Evolutionary conservation across 2,329 filamentous ascomycete species (phyloP).

Genomic region (Penicillium rolfsii): DNA sequence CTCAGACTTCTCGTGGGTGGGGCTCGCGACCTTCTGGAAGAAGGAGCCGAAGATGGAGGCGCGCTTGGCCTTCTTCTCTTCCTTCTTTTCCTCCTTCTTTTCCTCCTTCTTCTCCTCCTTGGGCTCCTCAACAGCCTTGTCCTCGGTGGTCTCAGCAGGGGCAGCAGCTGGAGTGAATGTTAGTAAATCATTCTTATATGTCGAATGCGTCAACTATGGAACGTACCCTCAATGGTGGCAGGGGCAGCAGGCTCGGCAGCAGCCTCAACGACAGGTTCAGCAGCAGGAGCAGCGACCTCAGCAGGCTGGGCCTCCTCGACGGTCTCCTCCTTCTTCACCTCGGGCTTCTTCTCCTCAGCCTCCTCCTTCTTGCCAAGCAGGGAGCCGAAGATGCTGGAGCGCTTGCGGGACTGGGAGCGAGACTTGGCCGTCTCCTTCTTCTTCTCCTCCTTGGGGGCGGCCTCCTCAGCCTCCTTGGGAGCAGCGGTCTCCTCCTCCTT

Average conservation of each 20-base stretch:
- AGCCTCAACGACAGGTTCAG: slow-evolving; percentile 13
- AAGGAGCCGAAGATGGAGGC: slow-evolving; percentile 80
- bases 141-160: slow-evolving; percentile 58
- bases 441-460: slow-evolving; percentile 32
- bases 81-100: slow-evolving; percentile 43
- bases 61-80: slow-evolving; percentile 70
- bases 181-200: slow-evolving; percentile 29
- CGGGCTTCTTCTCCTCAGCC: slow-evolving; percentile 46
- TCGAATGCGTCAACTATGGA: background rate
- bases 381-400: slow-evolving; percentile 60
- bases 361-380: slow-evolving; percentile 66
- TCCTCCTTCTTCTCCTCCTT: slow-evolving; percentile 43
- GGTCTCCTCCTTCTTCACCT: slow-evolving; percentile 47
- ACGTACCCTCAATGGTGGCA: slow-evolving; percentile 30
- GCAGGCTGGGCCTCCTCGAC: slow-evolving; percentile 48
- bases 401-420: slow-evolving; percentile 63
- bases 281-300: slow-evolving; percentile 38
- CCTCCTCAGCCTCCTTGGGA: slow-evolving; percentile 42
- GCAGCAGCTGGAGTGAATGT: slow-evolving; percentile 40
- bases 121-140: slow-evolving; percentile 42
- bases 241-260: slow-evolving; percentile 13
- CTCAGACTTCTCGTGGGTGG: slow-evolving; percentile 51
- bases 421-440: slow-evolving; percentile 62
- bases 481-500: slow-evolving; percentile 30
- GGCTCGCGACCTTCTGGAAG: slow-evolving; percentile 67